Conservation (phyloP, 495 filamentous ascomycete species). For the Penicillium coffeae region DNA sequence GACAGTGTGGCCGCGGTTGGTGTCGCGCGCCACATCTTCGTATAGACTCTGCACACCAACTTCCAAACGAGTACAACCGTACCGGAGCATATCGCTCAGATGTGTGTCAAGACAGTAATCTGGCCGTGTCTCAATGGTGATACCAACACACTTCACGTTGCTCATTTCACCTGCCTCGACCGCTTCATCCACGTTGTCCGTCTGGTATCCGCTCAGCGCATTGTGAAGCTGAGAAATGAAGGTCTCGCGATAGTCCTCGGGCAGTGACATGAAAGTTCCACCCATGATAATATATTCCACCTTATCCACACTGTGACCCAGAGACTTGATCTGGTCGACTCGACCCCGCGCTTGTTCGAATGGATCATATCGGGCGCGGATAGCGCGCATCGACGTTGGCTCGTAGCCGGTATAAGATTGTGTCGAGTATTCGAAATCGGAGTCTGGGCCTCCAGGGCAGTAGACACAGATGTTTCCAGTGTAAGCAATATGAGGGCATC, state of each 20-base stretch:
- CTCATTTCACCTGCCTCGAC: conserved; percentile 89
- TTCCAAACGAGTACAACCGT: conserved; percentile 92
- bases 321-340: conserved; percentile 90
- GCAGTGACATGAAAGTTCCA: conserved; percentile 96
- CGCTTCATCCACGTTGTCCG: conserved; percentile 89
- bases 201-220: conserved; percentile 88
- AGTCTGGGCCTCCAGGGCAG: conserved; percentile 94
- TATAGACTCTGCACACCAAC: conserved; percentile 95
- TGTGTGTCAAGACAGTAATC: conserved; percentile 95
- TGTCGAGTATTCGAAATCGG: conserved; percentile 97
- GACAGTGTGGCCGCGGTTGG: conserved; percentile 95
- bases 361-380: conserved; percentile 94
- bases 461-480: conserved; percentile 99
- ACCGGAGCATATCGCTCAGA: conserved; percentile 88
- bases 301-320: conserved; percentile 97
- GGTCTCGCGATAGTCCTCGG: conserved; percentile 79
- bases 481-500: conserved; percentile 95
- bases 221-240: conserved; percentile 97
- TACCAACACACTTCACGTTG: conserved; percentile 94
- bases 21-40: conserved; percentile 97
- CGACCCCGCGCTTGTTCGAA: conserved; percentile 95
- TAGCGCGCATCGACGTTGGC: conserved; percentile 96
- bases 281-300: conserved; percentile 99
- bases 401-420: conserved; percentile 99
- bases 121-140: conserved; percentile 95